Evolutionary conservation across 148 eudicot species (phyloP), one percentile per base, ranked within the genome.

Genomic region (Talinum fruticosum): DNA sequence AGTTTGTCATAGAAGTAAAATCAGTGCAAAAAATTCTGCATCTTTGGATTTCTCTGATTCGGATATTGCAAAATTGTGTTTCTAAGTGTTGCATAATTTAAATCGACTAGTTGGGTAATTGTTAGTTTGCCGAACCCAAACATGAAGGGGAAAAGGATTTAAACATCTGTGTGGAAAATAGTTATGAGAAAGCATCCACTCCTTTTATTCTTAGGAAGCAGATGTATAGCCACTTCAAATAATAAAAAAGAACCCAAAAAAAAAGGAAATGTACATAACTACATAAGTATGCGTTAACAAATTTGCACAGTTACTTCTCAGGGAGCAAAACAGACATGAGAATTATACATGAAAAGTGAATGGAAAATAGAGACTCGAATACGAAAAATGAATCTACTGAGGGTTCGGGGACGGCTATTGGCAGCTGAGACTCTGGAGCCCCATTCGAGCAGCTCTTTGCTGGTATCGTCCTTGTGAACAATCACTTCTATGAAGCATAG

Each of bases 351-450:
- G 64, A 59, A 23, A n/a, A 59, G 29, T 59, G 64, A 8, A 0
- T 59, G 64, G 29, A 59, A 23, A n/a, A 23, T 59, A 59, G 29
- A 59, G 28, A 24, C 28, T 59, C 10, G 18, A 8, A 36, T 6
- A 29, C 26, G 15, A 10, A 18, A n/a, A 3, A 62, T n/a, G 97
- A 59, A n/a, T 34, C 77, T 87, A 93, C 88, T 90, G 97, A 76
- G 97, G 97, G 71, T 90, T 93, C 0, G 93, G 97, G 93, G 97
- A 74, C 97, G 95, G 82, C 97, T 84, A 28, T 90, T 90, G 23
- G 97, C 95, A 51, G 95, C 95, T 28, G 89, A 88, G 38, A 93
- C 95, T 72, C 97, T 85, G 3, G 95, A 90, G 0, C 95, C 97
- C 90, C 93, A 90, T 54, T 90, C 97, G 36, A 93, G 93, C 72